phyloP scores from a whole-genome alignment of 352 stramenopile species.

The Pythium volutum region DNA sequence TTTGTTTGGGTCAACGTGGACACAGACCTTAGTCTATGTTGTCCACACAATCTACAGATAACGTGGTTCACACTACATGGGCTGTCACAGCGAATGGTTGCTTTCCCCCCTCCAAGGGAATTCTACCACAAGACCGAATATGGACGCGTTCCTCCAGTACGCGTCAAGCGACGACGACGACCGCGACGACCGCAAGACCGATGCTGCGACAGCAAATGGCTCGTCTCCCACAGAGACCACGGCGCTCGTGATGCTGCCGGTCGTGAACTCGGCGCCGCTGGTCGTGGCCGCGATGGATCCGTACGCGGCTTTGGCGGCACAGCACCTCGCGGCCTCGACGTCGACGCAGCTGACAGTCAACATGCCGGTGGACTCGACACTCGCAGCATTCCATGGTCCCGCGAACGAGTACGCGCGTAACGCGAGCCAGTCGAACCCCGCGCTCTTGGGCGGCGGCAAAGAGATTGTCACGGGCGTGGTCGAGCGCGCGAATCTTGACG shows the following conservation, averaged over 20 bases:
- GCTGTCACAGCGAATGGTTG: background rate
- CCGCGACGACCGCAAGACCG: background rate
- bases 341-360: conserved; percentile 52
- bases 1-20: background rate
- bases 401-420: conserved; percentile 23
- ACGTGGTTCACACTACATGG: conserved; percentile 24
- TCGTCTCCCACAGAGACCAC: conserved; percentile 10
- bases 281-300: conserved; percentile 27
- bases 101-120: background rate
- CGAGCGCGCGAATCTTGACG: conserved; percentile 62
- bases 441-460: conserved; percentile 54
- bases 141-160: conserved; percentile 25
- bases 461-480: conserved; percentile 77
- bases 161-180: conserved; percentile 26
- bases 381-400: conserved; percentile 51
- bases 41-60: conserved; percentile 7
- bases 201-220: background rate
- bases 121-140: background rate
- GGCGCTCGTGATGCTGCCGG: conserved; percentile 29
- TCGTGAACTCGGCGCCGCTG: conserved; percentile 57
- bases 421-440: conserved; percentile 27
- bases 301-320: conserved; percentile 29
- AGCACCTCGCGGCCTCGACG: conserved; percentile 36
- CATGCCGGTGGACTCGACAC: conserved; percentile 60
- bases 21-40: background rate